Evolutionary conservation across 345 rosid species (phyloP).

Genomic region (Eucalyptus regnans): DNA sequence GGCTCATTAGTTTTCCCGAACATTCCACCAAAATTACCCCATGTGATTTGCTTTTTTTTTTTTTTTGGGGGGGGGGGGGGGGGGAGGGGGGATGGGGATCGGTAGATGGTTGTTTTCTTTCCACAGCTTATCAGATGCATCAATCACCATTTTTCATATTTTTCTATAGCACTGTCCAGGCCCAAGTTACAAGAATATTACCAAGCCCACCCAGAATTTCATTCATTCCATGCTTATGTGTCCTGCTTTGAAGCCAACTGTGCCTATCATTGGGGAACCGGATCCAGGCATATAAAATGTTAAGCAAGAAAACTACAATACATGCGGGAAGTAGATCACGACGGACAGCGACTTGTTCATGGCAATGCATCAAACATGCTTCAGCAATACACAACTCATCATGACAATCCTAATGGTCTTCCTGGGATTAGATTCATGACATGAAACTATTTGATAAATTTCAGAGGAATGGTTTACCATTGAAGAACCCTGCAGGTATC

Average conservation of each 20-base stretch:
- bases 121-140: neutral
- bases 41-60: too few relatives aligned
- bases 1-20: neutral
- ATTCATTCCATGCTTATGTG: neutral
- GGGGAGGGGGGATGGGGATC: neutral
- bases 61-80: neutral
- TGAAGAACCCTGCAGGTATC: slow-evolving; percentile 46
- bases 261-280: neutral
- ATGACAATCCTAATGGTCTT: neutral
- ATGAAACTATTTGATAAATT: neutral
- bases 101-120: neutral
- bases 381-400: neutral
- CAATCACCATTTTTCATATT: neutral
- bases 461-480: slow-evolving; percentile 28
- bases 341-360: neutral
- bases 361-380: neutral
- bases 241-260: neutral
- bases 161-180: neutral
- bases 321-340: neutral
- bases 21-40: neutral
- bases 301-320: neutral
- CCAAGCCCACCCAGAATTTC: neutral
- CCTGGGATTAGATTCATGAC: neutral
- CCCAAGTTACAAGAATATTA: neutral
- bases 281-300: neutral